Evolutionary conservation across 2,329 filamentous ascomycete species (phyloP).

Genomic region (Verticillium dahliae): DNA sequence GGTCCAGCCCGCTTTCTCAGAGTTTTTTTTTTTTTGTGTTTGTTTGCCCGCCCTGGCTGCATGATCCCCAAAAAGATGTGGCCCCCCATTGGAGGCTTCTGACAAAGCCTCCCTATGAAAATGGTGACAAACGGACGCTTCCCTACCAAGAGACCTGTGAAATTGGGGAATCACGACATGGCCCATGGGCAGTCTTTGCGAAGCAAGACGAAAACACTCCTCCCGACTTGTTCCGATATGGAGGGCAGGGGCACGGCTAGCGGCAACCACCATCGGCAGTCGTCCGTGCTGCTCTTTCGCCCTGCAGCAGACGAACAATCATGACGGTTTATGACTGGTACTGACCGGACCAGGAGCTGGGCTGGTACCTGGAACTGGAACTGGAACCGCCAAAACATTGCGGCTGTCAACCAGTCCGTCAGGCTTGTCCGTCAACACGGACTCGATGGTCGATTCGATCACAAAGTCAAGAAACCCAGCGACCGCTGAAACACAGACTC

Average conservation of each 20-base stretch:
- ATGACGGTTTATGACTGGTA: too few relatives aligned
- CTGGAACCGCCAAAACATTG: too few relatives aligned
- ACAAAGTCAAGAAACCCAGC: neutral
- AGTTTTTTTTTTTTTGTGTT: neutral
- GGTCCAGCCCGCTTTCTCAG: neutral
- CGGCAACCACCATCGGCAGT: neutral
- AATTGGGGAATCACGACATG: neutral
- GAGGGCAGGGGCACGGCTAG: neutral
- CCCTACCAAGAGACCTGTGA: neutral
- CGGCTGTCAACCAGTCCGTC: neutral
- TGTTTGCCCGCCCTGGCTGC: neutral
- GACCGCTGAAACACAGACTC: neutral
- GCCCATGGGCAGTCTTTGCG: neutral
- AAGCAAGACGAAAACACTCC: neutral
- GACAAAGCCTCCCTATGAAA: neutral
- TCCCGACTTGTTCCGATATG: neutral
- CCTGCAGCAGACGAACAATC: neutral
- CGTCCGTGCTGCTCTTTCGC: neutral
- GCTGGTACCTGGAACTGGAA: neutral
- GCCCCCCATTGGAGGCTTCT: neutral
- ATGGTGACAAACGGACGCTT: neutral
- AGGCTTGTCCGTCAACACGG: neutral
- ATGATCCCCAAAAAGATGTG: neutral
- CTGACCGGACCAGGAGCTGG: neutral
- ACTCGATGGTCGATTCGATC: neutral